Evolutionary conservation across 208 protist species (phyloP), one percentile per base, ranked within the genome.

Genomic region (Leishmania gerbilli): DNA sequence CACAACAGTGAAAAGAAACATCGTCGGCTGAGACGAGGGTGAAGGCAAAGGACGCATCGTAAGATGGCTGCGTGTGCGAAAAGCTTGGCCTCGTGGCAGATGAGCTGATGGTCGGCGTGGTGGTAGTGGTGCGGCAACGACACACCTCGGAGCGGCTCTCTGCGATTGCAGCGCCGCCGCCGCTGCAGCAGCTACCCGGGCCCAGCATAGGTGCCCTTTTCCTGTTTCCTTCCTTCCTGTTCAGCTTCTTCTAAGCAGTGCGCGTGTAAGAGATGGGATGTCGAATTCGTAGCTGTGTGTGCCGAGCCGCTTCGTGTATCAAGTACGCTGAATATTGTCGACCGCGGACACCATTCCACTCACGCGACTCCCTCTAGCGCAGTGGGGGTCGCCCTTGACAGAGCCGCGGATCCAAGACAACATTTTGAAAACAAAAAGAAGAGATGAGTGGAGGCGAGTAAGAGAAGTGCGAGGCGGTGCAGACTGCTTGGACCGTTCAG

Each of bases 21-120:
- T 45, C 80, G 55, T 89, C 87, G 21, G 80, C 80, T 34, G 90
- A 87, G 19, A 87, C 67, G 15, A 93, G 49, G 9, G 83, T 84
- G 77, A 93, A 87, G 27, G 40, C 45, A 31, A 74, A 79, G 34
- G 80, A 53, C 2, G 13, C 71, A 27, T 7, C 51, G 1, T 34
- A 34, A 9, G 51, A 11, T 60, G 40, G n/a, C 34, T 34, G 51
- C 17, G 31, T 40, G 15, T 31, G 49, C 13, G 51, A 60, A 47
- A 34, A 13, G 31, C 4, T 42, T 24, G 31, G 19, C 13, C 27
- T 62, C 27, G n/a, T 2, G 51, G 34, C 31, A 8, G 27, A 45
- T 15, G 27, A 53, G 42, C 42, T 74, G 68, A n/a, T 31, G 42
- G 24, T 19, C 45, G 15, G 34, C 2, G 67, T 21, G 40, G 31